Conservation (phyloP, 257 asterid species). For the Ilex aquifolium region DNA sequence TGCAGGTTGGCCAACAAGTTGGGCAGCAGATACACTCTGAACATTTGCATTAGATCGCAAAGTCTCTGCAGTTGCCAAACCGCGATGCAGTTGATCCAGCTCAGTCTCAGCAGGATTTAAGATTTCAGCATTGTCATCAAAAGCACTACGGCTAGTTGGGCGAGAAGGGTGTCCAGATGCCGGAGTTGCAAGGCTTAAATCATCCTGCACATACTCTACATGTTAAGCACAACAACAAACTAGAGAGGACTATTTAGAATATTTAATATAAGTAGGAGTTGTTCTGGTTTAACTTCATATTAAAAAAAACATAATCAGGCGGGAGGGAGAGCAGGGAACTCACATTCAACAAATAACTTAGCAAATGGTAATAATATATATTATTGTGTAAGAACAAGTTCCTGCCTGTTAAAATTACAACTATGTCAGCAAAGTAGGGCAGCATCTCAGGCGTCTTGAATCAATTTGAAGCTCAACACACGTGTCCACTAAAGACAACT, state of each 20-base stretch:
- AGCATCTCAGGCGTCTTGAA: too few relatives aligned
- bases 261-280: too few relatives aligned
- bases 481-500: too few relatives aligned
- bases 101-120: constrained; percentile 10
- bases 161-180: constrained; percentile 12
- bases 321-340: too few relatives aligned
- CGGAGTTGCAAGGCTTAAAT: constrained; percentile 7
- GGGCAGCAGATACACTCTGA: constrained; percentile 2
- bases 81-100: constrained; percentile 11
- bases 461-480: too few relatives aligned
- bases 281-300: too few relatives aligned
- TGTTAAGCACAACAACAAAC: neutral
- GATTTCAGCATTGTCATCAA: constrained; percentile 11
- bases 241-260: neutral
- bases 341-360: too few relatives aligned
- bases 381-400: too few relatives aligned
- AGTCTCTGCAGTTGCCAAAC: constrained; percentile 1
- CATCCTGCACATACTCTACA: constrained; percentile 9
- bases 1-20: constrained; percentile 1
- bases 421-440: too few relatives aligned
- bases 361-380: too few relatives aligned
- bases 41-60: constrained; percentile 7
- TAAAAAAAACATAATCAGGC: too few relatives aligned
- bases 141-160: constrained; percentile 14
- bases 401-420: too few relatives aligned